Evolutionary conservation across 495 filamentous ascomycete genomes (phyloP).

Genomic region (Tetracladium setigerum): DNA sequence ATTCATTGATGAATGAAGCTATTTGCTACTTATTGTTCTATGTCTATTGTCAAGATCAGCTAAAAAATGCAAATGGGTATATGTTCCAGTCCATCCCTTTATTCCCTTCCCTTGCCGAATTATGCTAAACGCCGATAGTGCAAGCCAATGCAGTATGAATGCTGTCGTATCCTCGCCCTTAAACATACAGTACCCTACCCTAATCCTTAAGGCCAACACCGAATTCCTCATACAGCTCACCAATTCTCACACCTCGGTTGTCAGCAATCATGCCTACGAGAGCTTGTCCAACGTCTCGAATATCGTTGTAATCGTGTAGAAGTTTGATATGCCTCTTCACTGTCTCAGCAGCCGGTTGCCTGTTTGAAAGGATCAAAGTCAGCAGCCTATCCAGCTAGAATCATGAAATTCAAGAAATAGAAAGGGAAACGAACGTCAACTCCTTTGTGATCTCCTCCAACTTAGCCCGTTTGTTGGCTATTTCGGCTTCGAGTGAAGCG

Average conservation of each 20-base stretch:
- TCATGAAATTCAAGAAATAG: neutral
- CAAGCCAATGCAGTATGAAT: no score
- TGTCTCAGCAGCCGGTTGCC: conserved; percentile 21
- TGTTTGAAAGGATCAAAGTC: neutral
- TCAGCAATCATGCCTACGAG: conserved; percentile 71
- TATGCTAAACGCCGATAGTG: no score
- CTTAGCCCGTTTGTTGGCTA: conserved; percentile 8
- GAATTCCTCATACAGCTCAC: conserved; percentile 55
- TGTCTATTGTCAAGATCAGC: no score
- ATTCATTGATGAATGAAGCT: no score
- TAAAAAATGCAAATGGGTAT: no score
- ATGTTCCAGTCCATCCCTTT: no score
- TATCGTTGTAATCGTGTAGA: conserved; percentile 72
- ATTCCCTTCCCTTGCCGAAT: no score
- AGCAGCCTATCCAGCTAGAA: neutral
- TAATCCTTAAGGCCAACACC: conserved; percentile 21
- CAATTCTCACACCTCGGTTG: conserved; percentile 50
- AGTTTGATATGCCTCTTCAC: conserved; percentile 60
- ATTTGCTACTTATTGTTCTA: no score
- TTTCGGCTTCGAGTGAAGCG: conserved; percentile 15
- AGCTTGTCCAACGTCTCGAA: conserved; percentile 65
- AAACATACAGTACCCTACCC: no score
- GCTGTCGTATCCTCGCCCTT: no score
- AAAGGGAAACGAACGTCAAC: conserved; percentile 8
- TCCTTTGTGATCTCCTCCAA: conserved; percentile 12